A percentile compares a stretch with the other conserved stretches of the same genome.
These are phyloP conservation scores for Ganoderma meredithae DNA, from an alignment of 1,284 basidiomycete species.

Conservation along the genomic window DNA sequence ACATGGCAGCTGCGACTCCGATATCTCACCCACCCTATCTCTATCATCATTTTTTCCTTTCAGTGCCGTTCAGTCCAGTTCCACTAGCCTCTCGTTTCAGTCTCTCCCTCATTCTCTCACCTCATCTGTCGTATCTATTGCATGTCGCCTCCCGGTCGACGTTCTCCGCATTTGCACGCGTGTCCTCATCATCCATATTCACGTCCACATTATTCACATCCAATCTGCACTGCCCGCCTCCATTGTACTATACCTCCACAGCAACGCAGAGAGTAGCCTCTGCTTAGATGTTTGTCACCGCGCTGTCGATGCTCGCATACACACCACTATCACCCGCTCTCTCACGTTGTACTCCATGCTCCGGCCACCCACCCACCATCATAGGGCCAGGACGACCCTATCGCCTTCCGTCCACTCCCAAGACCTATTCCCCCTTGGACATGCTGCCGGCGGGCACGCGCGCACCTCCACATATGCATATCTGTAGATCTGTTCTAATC, in stretches of 20 bases:
- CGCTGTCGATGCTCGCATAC: constrained; percentile 12
- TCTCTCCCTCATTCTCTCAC: background rate
- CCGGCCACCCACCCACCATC: background rate
- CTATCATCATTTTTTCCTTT: background rate
- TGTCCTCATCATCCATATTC: background rate
- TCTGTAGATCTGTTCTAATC: constrained; percentile 24
- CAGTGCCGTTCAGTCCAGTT: background rate
- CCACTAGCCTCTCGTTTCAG: background rate
- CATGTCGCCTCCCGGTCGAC: constrained; percentile 5
- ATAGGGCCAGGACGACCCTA: background rate
- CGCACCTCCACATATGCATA: constrained; percentile 4
- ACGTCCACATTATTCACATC: background rate
- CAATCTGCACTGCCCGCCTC: constrained; percentile 3
- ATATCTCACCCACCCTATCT: background rate
- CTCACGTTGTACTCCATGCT: background rate
- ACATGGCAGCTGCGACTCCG: constrained; percentile 6
- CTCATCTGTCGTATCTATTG: constrained; percentile 12
- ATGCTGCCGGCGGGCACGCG: background rate
- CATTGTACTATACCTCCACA: constrained; percentile 18
- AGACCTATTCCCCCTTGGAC: background rate
- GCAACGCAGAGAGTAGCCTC: constrained; percentile 13
- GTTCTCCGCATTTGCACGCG: constrained; percentile 6
- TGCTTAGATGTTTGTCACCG: constrained; percentile 20
- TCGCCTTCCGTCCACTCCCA: background rate
- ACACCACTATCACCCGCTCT: background rate